phyloP scores from a whole-genome alignment of 441 rosid species.

The Bruguiera hainesii region DNA sequence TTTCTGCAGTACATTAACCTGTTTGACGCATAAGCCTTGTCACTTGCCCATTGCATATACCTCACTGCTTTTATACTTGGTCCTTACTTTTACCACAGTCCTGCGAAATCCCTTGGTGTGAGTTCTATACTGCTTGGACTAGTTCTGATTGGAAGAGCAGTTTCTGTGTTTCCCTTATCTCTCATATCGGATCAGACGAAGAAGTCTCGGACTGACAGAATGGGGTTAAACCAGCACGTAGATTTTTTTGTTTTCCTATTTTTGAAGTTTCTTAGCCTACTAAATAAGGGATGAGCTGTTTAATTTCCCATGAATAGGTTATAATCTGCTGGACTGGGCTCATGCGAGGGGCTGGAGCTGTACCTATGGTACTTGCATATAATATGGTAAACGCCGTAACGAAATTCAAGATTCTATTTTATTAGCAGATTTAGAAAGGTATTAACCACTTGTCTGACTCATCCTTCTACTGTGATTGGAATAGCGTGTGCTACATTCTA shows the following conservation, averaged over 20 bases:
- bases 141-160: conserved; percentile 83
- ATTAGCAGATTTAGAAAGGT: background rate
- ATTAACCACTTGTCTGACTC: background rate
- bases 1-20: too few species aligned
- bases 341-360: conserved; percentile 77
- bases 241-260: background rate
- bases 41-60: too few species aligned
- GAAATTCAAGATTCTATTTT: background rate
- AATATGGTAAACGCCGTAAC: conserved; percentile 52
- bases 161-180: conserved; percentile 83
- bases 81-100: conserved; percentile 38
- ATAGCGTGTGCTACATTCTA: too few species aligned
- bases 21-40: too few species aligned
- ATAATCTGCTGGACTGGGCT: conserved; percentile 99
- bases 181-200: conserved; percentile 76
- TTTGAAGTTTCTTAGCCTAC: background rate
- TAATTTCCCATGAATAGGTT: conserved; percentile 37
- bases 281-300: conserved; percentile 6
- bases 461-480: too few species aligned
- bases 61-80: conserved; percentile 7
- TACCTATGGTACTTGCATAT: conserved; percentile 94
- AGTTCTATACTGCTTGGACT: conserved; percentile 75
- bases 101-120: conserved; percentile 67
- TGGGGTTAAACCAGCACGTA: conserved; percentile 68
- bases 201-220: conserved; percentile 49